Evolutionary conservation across 2,329 filamentous ascomycete genomes (phyloP), one percentile per base, ranked within the genome.

Genomic region (Fusarium sp.): DNA sequence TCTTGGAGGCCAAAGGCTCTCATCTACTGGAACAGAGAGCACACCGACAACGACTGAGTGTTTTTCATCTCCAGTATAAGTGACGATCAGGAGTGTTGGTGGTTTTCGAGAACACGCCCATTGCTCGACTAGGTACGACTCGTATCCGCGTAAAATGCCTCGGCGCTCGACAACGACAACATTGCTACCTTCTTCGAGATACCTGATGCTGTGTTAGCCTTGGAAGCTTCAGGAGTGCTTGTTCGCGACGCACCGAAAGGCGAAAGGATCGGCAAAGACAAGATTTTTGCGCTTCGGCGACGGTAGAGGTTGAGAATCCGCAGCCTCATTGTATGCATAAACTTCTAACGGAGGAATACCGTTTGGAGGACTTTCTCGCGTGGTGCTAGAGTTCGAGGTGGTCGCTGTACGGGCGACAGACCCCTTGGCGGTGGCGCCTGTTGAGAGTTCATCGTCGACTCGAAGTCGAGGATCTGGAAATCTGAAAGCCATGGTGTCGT

Each of bases 81-180:
- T 97, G 45, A 93, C 93, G 72, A 98, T 97, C 54, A 97, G 89
- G 71, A 97, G 93, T 20, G 95, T 98, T 2, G 95, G 95, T 70
- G 97, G 94, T 62, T 91, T 88, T 57, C 96, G 90, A 17, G 95
- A 98, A 81, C 95, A 98, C 10, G 94, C 94, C 96, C 96, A 99
- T 86, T 99, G 96, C 81, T 98, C 96, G 72, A 98, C 94, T 20
- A 98, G 84, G 81, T 98, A 98, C 69, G 95, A 86, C 81, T 98
- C 95, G 82, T 98, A 98, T 73, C 95, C 95, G 68, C 89, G 84
- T 10, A 99, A 87, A 54, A 88, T 85, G 54, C 88, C 86, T 61
- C 90, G 89, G 58, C 92, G 91, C 75, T 95, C 90, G 71, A 97
- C 86, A 12, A 97, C 90, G 6, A 86, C 87, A 7, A 94, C 94